Evolutionary conservation across 305 asterid genomes (phyloP), one percentile per base, ranked within the genome.

Genomic region (Rubia balearica): DNA sequence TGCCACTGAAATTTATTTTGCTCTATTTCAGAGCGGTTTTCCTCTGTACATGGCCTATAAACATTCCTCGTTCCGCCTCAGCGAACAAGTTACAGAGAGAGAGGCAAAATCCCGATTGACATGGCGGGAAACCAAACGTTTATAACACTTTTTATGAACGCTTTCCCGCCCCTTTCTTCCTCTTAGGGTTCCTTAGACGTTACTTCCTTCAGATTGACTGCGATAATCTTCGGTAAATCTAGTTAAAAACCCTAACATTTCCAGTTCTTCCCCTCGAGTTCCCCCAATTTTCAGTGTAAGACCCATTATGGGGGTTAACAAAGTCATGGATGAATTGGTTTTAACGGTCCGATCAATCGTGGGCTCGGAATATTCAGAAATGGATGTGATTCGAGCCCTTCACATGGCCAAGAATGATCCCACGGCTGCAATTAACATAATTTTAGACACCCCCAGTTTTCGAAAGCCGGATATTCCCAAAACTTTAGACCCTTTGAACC

Each of bases 341-440:
- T 84, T 93, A 17, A 94, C 79, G 56, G 97, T 94, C 33, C 90
- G 88, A 75, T 85, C 96, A 19, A 72, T 94, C 67, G 92, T 94
- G 67, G 98, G 99, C 70, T 81, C 73, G 19, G 95, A 87, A 48
- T 83, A 79, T 71, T 81, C 95, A 69, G 85, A 91, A 43, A 88
- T 88, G 96, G 99, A 91, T 84, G 84, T 94, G 63, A 81, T 89
- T 71, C 94, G 99, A 74, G 96, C 99, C 48, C 98, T 94, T 66
- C 97, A 89, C 81, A 76, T 94, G 99, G 92, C 99, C 71, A 94
- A 91, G 33, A 91, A 87, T 65, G 95, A 94, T 59, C 92, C 93
- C 7, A 88, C 93, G 13, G 96, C 95, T 14, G 99, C 99, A n/a
- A 88, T 94, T 61, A 94, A 94, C 79, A 89, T 94, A 74, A 88